Conservation (phyloP, 495 filamentous ascomycete genomes). For the Hyaloscypha variabilis region DNA sequence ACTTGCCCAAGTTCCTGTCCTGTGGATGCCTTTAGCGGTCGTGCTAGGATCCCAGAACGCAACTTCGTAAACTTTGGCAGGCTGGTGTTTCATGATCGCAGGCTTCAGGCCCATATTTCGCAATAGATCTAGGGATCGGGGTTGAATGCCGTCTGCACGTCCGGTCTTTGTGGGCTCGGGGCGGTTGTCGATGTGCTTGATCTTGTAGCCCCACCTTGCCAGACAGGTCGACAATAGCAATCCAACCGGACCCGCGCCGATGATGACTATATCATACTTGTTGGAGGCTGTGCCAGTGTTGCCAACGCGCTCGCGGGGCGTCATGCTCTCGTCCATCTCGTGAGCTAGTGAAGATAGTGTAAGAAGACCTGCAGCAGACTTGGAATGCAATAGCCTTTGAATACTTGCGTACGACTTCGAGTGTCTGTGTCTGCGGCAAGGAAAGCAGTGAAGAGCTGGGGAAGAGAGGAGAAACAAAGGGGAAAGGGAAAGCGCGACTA, state of each 20-base stretch:
- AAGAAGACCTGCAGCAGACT: not conserved
- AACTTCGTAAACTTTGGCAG: slow-evolving; percentile 74
- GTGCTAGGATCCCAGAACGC: slow-evolving; percentile 75
- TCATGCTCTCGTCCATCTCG: slow-evolving; percentile 27
- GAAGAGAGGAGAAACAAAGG: not conserved
- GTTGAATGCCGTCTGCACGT: slow-evolving; percentile 79
- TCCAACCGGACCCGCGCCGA: slow-evolving; percentile 89
- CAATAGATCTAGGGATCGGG: slow-evolving; percentile 76
- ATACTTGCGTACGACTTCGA: not conserved
- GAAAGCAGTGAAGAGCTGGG: not conserved
- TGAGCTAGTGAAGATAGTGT: not conserved
- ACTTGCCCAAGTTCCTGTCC: slow-evolving; percentile 70
- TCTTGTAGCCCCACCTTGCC: slow-evolving; percentile 69
- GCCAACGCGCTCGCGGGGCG: slow-evolving; percentile 15
- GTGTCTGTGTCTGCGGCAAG: not conserved
- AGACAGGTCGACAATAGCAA: slow-evolving; percentile 84
- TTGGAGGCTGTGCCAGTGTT: not conserved
- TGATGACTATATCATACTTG: slow-evolving; percentile 73
- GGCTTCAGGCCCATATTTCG: slow-evolving; percentile 71
- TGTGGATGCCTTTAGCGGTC: slow-evolving; percentile 58
- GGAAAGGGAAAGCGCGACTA: no score
- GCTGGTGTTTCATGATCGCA: slow-evolving; percentile 77
- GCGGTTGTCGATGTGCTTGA: slow-evolving; percentile 73
- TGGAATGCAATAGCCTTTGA: not conserved
- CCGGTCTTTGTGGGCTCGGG: slow-evolving; percentile 69